Conservation (phyloP, 768 basidiomycete species). For the Glaciozyma martinii region DNA sequence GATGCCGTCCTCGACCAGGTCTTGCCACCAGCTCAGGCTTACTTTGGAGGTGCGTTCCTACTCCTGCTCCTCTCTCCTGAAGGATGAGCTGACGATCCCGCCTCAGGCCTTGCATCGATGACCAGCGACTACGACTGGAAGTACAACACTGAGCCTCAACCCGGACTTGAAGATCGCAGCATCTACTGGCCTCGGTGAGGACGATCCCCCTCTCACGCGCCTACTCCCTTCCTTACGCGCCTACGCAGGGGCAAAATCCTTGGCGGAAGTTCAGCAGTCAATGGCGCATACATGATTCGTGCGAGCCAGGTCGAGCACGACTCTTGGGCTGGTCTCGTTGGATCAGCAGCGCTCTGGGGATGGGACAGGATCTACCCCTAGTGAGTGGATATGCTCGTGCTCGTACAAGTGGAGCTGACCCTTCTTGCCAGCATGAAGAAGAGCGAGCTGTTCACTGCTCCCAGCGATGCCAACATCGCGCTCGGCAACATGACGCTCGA, state of each 20-base stretch:
- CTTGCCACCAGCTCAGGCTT: constrained; percentile 24
- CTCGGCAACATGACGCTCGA: constrained; percentile 37
- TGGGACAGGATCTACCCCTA: constrained; percentile 34
- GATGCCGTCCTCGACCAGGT: constrained; percentile 26
- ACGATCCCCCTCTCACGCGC: not conserved
- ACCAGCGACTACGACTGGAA: constrained; percentile 33
- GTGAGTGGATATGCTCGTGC: not conserved
- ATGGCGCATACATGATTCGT: constrained; percentile 33
- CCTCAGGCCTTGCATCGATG: constrained; percentile 17
- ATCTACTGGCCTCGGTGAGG: constrained; percentile 34
- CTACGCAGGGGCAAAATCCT: constrained; percentile 33
- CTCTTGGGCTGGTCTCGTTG: constrained; percentile 32
- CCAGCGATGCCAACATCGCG: constrained; percentile 32
- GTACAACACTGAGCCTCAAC: constrained; percentile 31
- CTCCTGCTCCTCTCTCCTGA: too few relatives aligned
- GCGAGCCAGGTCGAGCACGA: constrained; percentile 31
- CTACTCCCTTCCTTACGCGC: not conserved
- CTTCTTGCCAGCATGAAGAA: constrained; percentile 13
- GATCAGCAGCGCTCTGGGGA: constrained; percentile 24
- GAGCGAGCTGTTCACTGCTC: constrained; percentile 42
- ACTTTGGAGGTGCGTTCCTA: constrained; percentile 11
- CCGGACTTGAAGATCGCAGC: constrained; percentile 16
- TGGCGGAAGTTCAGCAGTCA: constrained; percentile 36
- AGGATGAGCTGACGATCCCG: not conserved
- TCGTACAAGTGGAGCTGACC: not conserved